Percentiles rank a stretch among this genome's conserved stretches.
Evolutionary conservation across 768 basidiomycete genomes (phyloP).

Genomic region (Kwoniella dejecticola): DNA sequence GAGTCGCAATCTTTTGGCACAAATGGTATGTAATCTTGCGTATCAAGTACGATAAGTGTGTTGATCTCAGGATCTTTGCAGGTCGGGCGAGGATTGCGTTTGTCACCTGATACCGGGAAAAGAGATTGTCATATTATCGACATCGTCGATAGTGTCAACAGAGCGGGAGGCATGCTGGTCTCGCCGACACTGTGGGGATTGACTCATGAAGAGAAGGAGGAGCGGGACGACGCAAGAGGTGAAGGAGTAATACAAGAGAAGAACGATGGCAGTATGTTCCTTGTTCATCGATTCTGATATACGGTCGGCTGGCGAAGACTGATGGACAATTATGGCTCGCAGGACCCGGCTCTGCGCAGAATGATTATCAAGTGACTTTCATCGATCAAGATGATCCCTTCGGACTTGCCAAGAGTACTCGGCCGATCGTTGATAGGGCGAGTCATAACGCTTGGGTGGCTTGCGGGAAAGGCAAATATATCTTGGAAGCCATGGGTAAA

Average conservation of each 20-base stretch:
- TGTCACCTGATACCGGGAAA: constrained; percentile 79
- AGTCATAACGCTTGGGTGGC: constrained; percentile 58
- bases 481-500: constrained; percentile 55
- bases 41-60: neutral
- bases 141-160: constrained; percentile 74
- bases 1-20: constrained; percentile 83
- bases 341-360: neutral
- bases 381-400: constrained; percentile 48
- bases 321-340: too few relatives aligned
- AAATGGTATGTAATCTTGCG: constrained; percentile 68
- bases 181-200: constrained; percentile 83
- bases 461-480: constrained; percentile 69
- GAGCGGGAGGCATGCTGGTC: constrained; percentile 72
- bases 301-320: neutral
- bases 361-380: constrained; percentile 55
- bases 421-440: constrained; percentile 15
- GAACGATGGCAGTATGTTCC: neutral
- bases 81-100: constrained; percentile 90
- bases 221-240: constrained; percentile 55
- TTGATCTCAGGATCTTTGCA: constrained; percentile 45
- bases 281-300: too few relatives aligned
- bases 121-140: constrained; percentile 84
- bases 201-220: constrained; percentile 64
- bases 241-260: constrained; percentile 49
- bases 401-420: constrained; percentile 6